These are phyloP conservation scores for Lachancea sp. DNA, from an alignment of 805 yeast species.

Conservation along the genomic window DNA sequence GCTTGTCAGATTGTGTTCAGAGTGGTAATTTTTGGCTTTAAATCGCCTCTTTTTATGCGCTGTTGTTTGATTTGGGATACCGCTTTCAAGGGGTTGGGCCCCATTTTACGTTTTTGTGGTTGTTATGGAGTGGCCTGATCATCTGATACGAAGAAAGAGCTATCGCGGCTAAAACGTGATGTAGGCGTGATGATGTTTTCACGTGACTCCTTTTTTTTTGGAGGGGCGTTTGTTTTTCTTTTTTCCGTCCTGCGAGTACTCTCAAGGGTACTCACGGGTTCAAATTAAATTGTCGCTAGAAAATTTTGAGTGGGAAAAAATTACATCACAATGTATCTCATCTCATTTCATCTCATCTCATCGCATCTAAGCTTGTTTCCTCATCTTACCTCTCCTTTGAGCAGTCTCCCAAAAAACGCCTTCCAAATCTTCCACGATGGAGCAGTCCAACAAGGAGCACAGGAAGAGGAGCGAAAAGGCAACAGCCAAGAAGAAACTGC, in stretches of 20 bases:
- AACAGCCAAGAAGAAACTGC: constrained; percentile 79
- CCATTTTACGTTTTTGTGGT: background rate
- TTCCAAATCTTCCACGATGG: constrained; percentile 21
- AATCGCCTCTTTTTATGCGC: too few species aligned
- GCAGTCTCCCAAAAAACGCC: too few species aligned
- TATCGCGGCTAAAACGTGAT: background rate
- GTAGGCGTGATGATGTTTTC: background rate
- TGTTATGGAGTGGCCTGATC: too few species aligned
- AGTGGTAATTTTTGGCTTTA: background rate
- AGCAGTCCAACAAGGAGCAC: constrained; percentile 78
- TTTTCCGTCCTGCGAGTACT: background rate
- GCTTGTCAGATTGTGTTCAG: too few species aligned
- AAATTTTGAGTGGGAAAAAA: background rate
- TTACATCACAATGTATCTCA: background rate
- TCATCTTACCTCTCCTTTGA: constrained; percentile 2
- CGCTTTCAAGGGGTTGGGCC: background rate
- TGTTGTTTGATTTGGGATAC: background rate
- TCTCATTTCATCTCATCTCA: background rate
- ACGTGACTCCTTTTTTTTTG: background rate
- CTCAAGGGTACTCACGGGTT: background rate
- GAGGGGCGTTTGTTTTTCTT: background rate
- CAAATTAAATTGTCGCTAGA: background rate
- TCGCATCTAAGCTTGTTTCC: constrained; percentile 10
- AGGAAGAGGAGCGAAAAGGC: constrained; percentile 51
- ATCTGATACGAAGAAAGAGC: background rate